Base-by-base conservation (phyloP, 169 alveolate species). In the Cryptosporidium meleagridis region DNA sequence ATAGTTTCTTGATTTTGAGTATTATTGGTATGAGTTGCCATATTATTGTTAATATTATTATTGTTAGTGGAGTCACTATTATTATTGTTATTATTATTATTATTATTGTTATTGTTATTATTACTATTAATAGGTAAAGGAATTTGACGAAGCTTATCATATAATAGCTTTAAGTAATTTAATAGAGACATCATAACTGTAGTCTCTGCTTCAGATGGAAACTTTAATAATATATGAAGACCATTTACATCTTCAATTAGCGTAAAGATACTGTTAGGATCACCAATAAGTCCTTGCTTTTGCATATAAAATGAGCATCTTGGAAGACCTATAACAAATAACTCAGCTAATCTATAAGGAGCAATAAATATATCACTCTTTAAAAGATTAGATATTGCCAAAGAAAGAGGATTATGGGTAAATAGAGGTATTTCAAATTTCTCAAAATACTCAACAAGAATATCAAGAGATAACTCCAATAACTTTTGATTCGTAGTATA, bases 281-380 rank as follows among this genome's bases (percentile, higher is more conserved):
- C 86, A 3, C 68, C 72, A 31, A 73, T 31, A 18, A 35, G 26
- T 41, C 89, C 89, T 62, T 59, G 89, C 18, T 80, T 80, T 29
- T 80, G 89, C 89, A 80, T 80, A 62, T 80, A 80, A 80, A 29
- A 44, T 0, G 89, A 80, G 48, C 89, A 80, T 62, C 89, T 59
- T 26, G 89, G 89, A 62, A 80, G 75, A 6, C 89, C 89, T 62
- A 75, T 80, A n/a, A 80, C 89, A 44, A 80, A 80, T 26, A 80
- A 65, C 52, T 80, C 89, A 37, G 89, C 89, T 9, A 80, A 39
- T 80, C 69, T 80, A 80, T 80, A 80, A 16, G 89, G 89, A 65
- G 89, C 89, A 62, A 80, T 44, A 45, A 16, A 62, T 9, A 80
- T 21, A 41, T 80, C 75, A 5, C 58, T 65, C 52, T 80, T 45